These are phyloP conservation scores for Prunus padus DNA, from an alignment of 306 rosid genomes.

Conservation along the genomic window DNA sequence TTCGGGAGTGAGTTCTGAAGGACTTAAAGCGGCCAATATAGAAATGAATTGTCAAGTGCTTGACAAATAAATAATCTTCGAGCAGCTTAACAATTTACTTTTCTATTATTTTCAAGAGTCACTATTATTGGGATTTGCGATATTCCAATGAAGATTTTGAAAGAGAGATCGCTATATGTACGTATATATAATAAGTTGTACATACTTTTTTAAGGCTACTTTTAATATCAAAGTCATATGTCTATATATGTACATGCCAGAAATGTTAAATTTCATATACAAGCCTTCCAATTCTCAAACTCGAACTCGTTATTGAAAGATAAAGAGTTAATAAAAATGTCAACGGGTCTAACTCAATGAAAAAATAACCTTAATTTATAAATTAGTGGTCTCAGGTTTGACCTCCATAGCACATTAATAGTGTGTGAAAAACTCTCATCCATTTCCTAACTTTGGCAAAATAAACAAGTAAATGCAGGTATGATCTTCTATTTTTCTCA, in stretches of 20 bases:
- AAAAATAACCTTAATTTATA: fast-evolving
- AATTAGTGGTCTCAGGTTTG: fast-evolving
- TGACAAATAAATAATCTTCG: conserved; percentile 1
- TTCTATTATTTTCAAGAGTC: not conserved
- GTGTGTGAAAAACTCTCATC: no score
- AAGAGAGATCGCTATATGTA: not conserved
- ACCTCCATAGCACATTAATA: fast-evolving
- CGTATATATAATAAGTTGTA: not conserved
- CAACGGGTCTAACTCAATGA: fast-evolving
- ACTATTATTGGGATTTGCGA: not conserved
- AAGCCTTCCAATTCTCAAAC: no score
- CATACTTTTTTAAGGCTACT: not conserved
- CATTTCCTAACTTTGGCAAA: no score
- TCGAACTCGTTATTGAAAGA: no score
- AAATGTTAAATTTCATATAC: no score
- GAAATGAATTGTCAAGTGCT: conserved; percentile 9
- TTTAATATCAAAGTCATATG: not conserved
- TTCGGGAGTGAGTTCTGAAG: conserved; percentile 34
- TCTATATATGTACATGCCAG: not conserved
- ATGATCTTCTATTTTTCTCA: no score
- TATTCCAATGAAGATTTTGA: not conserved
- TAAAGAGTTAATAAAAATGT: no score
- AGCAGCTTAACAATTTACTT: conserved; percentile 8
- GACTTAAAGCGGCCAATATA: no score
- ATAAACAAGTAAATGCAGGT: no score